These are phyloP conservation scores for Halophytophthora batemanensis DNA, from an alignment of 352 stramenopile genomes.

Conservation along the genomic window DNA sequence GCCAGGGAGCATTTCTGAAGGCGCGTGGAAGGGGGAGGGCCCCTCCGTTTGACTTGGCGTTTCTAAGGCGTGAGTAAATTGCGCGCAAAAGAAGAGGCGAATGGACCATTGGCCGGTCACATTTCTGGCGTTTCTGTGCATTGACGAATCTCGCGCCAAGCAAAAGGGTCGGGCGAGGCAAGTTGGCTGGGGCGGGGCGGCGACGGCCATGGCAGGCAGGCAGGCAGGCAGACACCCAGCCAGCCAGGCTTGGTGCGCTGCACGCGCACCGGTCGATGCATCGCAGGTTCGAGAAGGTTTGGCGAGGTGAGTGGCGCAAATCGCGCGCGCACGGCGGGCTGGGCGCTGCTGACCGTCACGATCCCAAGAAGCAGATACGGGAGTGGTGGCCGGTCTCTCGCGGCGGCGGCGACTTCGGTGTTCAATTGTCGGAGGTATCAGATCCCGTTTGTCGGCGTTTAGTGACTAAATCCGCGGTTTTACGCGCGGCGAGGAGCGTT, in stretches of 20 bases:
- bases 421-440: neutral
- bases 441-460: too few species aligned
- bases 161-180: too few species aligned
- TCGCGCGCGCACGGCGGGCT: slow-evolving; percentile 10
- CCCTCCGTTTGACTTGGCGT: too few species aligned
- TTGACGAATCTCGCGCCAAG: neutral
- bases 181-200: too few species aligned
- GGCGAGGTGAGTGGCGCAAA: neutral
- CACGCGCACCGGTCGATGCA: neutral
- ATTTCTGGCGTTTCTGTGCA: slow-evolving; percentile 1
- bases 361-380: slow-evolving; percentile 15
- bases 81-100: slow-evolving; percentile 2
- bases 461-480: too few species aligned
- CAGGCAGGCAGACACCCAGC: too few species aligned
- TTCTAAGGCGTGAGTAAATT: neutral
- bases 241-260: neutral
- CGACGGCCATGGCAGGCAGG: too few species aligned
- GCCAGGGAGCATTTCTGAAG: slow-evolving; percentile 24
- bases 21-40: slow-evolving; percentile 13
- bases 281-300: slow-evolving; percentile 2
- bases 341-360: slow-evolving; percentile 19
- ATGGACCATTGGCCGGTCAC: neutral
- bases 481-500: too few species aligned
- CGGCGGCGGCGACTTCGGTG: neutral
- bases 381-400: neutral